Percentiles rank a stretch among this genome's conserved stretches.
Evolutionary conservation across 768 basidiomycete genomes (phyloP).

Genomic region (Kwoniella dejecticola): DNA sequence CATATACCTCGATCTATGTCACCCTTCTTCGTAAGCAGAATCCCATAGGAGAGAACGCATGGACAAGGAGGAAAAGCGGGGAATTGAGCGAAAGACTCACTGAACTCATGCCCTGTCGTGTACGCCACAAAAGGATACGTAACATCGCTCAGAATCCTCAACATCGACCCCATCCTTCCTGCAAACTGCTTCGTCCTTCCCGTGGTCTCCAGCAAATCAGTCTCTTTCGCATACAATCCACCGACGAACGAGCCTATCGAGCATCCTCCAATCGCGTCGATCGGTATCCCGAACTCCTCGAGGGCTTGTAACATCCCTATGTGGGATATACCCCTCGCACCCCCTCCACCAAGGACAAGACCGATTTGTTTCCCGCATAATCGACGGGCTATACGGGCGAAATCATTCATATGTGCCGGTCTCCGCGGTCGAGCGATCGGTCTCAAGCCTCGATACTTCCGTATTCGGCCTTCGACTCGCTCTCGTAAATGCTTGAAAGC

Average conservation of each 20-base stretch:
- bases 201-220: constrained; percentile 79
- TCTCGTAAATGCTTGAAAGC: constrained; percentile 92
- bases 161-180: constrained; percentile 83
- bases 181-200: constrained; percentile 91
- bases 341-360: constrained; percentile 94
- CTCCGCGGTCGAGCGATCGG: constrained; percentile 69
- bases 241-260: constrained; percentile 86
- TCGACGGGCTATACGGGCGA: constrained; percentile 83
- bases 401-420: constrained; percentile 83
- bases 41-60: too few relatives aligned
- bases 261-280: constrained; percentile 86
- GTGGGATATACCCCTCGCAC: constrained; percentile 83
- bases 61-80: neutral
- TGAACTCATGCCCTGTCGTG: constrained; percentile 67
- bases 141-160: constrained; percentile 90
- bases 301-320: constrained; percentile 87
- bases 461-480: constrained; percentile 83
- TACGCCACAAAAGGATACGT: constrained; percentile 91
- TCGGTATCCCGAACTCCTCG: constrained; percentile 87
- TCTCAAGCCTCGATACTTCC: constrained; percentile 74
- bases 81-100: constrained; percentile 27
- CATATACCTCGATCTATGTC: constrained; percentile 88
- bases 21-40: too few relatives aligned
- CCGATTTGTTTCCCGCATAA: constrained; percentile 93
- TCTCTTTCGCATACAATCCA: constrained; percentile 91